Percentiles rank a stretch among this genome's conserved stretches.
These are phyloP conservation scores for Pelargonium citronellum DNA, from an alignment of 441 rosid species.

Conservation along the genomic window DNA sequence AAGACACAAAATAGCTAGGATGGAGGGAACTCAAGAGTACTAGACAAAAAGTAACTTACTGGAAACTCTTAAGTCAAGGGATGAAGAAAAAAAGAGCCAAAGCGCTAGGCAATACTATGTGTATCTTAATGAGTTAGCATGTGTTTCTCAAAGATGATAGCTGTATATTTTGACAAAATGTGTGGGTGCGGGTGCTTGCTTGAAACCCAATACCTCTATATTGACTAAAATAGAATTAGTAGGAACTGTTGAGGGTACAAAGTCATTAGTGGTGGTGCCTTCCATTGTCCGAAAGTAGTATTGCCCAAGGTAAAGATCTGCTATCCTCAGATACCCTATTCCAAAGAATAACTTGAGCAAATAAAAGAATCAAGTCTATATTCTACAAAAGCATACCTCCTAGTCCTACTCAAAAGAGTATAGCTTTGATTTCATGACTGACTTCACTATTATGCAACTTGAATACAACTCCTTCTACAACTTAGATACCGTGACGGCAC, in stretches of 20 bases:
- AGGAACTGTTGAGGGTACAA: background rate
- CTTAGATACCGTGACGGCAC: background rate
- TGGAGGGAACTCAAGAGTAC: background rate
- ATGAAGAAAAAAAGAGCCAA: background rate
- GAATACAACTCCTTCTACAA: background rate
- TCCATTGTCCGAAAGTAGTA: background rate
- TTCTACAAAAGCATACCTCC: background rate
- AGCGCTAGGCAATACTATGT: background rate
- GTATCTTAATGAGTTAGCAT: background rate
- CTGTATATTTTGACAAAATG: background rate
- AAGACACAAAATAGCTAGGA: background rate
- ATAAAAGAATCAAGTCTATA: background rate
- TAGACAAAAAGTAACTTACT: background rate
- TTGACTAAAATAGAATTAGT: background rate
- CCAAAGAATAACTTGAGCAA: background rate
- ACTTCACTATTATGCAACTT: background rate
- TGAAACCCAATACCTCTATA: background rate
- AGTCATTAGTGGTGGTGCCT: constrained; percentile 2
- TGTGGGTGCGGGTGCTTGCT: background rate
- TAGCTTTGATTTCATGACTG: background rate
- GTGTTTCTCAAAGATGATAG: background rate
- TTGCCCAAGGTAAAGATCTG: background rate
- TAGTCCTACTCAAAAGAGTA: background rate
- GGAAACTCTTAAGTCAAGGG: background rate
- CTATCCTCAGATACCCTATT: background rate